These are phyloP conservation scores for Tricladium varicosporioides DNA, from an alignment of 2,329 filamentous ascomycete genomes.

Conservation along the genomic window DNA sequence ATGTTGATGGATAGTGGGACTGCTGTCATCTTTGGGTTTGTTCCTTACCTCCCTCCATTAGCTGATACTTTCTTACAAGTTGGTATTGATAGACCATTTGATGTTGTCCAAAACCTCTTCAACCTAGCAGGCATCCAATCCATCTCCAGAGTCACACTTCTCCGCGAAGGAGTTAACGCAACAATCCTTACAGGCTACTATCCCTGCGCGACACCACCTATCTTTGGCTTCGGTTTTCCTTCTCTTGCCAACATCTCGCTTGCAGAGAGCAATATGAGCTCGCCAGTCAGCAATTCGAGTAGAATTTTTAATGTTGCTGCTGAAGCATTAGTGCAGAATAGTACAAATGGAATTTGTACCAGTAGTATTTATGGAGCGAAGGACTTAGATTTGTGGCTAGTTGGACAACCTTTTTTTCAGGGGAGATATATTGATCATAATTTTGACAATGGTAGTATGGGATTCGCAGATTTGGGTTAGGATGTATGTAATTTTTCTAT, in stretches of 20 bases:
- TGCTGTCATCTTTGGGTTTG: slow-evolving; percentile 3
- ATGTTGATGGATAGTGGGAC: slow-evolving; percentile 10
- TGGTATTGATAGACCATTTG: slow-evolving; percentile 1
- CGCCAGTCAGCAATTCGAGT: neutral
- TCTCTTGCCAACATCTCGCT: slow-evolving; percentile 5
- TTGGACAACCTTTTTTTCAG: neutral
- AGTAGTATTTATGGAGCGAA: neutral
- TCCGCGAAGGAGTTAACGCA: neutral
- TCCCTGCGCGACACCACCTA: slow-evolving; percentile 4
- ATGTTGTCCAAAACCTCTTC: slow-evolving; percentile 4
- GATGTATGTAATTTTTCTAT: no score
- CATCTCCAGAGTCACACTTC: neutral
- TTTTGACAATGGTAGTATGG: neutral
- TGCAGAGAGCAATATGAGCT: neutral
- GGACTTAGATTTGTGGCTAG: neutral
- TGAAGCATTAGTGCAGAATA: neutral
- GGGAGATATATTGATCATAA: neutral
- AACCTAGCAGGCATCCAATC: slow-evolving; percentile 7
- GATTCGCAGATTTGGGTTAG: neutral
- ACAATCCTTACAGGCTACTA: slow-evolving; percentile 10
- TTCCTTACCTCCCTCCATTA: neutral
- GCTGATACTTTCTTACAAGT: neutral
- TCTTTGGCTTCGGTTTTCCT: slow-evolving; percentile 9
- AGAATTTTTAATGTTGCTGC: slow-evolving; percentile 8
- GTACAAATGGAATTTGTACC: slow-evolving; percentile 4